A percentile compares a stretch with the other conserved stretches of the same genome.
phyloP scores from a whole-genome alignment of 1,139 yeast genomes.

The Kodamaea arcana region DNA sequence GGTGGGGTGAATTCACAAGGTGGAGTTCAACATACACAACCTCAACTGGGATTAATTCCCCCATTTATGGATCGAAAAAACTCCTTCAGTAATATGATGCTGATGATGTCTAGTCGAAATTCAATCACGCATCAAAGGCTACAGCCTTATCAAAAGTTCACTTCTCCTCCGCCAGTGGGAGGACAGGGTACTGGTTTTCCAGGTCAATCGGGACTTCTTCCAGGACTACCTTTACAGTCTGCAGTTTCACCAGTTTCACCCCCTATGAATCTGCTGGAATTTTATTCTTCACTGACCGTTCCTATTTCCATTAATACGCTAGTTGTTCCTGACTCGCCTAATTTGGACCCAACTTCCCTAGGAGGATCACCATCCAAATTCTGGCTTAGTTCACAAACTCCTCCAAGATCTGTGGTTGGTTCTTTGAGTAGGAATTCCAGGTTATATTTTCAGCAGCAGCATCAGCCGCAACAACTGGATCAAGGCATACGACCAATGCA shows the following conservation, averaged over 20 bases:
- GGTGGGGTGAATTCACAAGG: too few species aligned
- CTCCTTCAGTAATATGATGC: constrained; percentile 20
- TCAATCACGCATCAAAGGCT: constrained; percentile 32
- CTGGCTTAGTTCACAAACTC: constrained; percentile 50
- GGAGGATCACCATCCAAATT: constrained; percentile 56
- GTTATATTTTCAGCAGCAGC: constrained; percentile 17
- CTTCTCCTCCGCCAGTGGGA: constrained; percentile 26
- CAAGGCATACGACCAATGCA: constrained; percentile 5
- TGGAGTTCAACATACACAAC: constrained; percentile 3
- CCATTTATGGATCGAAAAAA: constrained; percentile 18
- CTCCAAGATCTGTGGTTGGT: constrained; percentile 36
- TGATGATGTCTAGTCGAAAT: constrained; percentile 20
- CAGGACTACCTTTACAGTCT: too few species aligned
- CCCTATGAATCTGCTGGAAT: constrained; percentile 6
- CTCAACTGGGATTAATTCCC: constrained; percentile 8
- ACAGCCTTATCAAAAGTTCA: constrained; percentile 34
- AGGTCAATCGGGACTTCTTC: not conserved
- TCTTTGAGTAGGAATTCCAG: constrained; percentile 19
- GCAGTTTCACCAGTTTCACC: constrained; percentile 7
- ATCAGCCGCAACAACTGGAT: constrained; percentile 9
- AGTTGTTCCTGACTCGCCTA: constrained; percentile 48
- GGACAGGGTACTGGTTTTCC: constrained; percentile 1
- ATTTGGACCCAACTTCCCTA: constrained; percentile 47
- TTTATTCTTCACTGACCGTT: constrained; percentile 21
- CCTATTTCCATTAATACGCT: constrained; percentile 20